Percentiles rank a stretch among this genome's conserved stretches.
These are phyloP conservation scores for Takakia lepidozioides DNA, from an alignment of 225 moss, liverwort and hornwort genomes.

Conservation along the genomic window DNA sequence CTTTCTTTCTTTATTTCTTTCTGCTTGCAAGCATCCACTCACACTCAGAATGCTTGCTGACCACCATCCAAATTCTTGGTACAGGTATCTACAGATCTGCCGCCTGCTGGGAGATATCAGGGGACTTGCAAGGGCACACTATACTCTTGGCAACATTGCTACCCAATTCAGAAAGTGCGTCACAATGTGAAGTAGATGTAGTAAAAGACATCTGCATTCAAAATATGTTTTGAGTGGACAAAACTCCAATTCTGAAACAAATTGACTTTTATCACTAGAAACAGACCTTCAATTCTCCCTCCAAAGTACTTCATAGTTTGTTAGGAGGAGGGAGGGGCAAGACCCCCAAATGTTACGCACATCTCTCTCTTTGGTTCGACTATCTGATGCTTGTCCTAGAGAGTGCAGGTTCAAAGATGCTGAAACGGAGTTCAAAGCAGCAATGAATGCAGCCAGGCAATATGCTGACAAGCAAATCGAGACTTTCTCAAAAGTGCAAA, in stretches of 20 bases:
- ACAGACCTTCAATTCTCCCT: no score
- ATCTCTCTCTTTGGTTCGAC: not conserved
- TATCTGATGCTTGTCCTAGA: no score
- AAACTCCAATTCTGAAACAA: not conserved
- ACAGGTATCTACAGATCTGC: slow-evolving; percentile 82
- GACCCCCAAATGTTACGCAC: no score
- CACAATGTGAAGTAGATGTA: no score
- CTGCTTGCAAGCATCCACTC: no score
- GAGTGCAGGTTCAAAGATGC: slow-evolving; percentile 62
- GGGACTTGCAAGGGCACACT: slow-evolving; percentile 80
- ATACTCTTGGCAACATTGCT: slow-evolving; percentile 76
- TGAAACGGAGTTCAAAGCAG: slow-evolving; percentile 49
- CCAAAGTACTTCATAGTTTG: no score
- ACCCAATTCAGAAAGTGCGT: slow-evolving; percentile 50
- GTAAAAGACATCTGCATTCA: not conserved
- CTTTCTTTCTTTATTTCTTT: no score
- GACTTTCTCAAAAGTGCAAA: slow-evolving; percentile 65
- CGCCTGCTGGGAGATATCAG: slow-evolving; percentile 43
- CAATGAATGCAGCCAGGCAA: slow-evolving; percentile 60
- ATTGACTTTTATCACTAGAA: not conserved
- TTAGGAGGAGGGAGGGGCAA: no score
- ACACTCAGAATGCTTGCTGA: no score
- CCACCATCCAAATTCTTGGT: no score
- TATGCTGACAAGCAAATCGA: slow-evolving; percentile 62
- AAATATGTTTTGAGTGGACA: not conserved